phyloP scores from a whole-genome alignment of 306 rosid species.

The Pyrus pyrifolia region DNA sequence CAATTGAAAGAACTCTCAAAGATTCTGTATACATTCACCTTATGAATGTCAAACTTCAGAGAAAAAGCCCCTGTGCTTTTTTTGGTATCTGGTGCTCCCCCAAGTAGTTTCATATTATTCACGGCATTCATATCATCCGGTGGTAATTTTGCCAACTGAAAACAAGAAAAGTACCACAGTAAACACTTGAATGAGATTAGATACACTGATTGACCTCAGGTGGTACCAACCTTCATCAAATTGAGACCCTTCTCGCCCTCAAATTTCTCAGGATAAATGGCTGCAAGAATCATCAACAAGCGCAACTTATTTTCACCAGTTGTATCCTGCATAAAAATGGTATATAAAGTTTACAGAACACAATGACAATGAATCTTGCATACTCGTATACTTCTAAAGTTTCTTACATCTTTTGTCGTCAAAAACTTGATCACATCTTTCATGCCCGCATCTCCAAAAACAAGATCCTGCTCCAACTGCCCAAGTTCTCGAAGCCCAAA shows the following conservation, averaged over 20 bases:
- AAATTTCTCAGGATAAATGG: slow-evolving; percentile 86
- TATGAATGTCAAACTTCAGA: slow-evolving; percentile 78
- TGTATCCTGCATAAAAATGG: slow-evolving; percentile 59
- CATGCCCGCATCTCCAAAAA: slow-evolving; percentile 91
- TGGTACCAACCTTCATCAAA: slow-evolving; percentile 70
- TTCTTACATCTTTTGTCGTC: slow-evolving; percentile 54
- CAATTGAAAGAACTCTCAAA: not conserved
- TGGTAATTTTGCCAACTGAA: slow-evolving; percentile 68
- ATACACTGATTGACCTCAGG: not conserved
- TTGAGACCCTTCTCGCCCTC: slow-evolving; percentile 88
- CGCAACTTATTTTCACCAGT: slow-evolving; percentile 88
- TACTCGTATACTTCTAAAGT: slow-evolving; percentile 6
- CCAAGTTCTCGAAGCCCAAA: slow-evolving; percentile 77
- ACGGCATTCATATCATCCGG: slow-evolving; percentile 68
- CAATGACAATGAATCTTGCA: not conserved
- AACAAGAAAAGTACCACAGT: slow-evolving; percentile 9
- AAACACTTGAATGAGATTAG: not conserved
- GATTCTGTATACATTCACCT: slow-evolving; percentile 39
- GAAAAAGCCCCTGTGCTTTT: slow-evolving; percentile 55
- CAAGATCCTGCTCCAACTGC: slow-evolving; percentile 86
- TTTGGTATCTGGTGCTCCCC: slow-evolving; percentile 60
- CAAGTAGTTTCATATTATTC: slow-evolving; percentile 67
- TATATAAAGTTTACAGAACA: not conserved
- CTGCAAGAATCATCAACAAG: slow-evolving; percentile 85
- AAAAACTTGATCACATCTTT: slow-evolving; percentile 83